Percentiles rank a stretch among this genome's conserved stretches.
phyloP scores from a whole-genome alignment of 768 basidiomycete species.

The Mycena galopus region DNA sequence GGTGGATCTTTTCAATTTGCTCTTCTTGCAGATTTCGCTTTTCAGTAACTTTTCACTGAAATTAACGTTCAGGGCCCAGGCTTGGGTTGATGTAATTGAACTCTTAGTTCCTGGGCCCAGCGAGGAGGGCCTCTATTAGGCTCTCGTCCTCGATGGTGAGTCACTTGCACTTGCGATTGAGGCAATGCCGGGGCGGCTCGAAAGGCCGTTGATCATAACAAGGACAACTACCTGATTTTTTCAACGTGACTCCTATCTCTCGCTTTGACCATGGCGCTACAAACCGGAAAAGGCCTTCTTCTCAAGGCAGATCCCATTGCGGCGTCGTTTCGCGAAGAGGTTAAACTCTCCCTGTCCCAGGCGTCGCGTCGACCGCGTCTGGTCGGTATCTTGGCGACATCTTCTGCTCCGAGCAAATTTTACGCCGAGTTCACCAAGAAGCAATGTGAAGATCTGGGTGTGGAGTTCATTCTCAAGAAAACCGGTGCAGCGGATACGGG shows the following conservation, averaged over 20 bases:
- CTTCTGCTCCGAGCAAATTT: slow-evolving; percentile 80
- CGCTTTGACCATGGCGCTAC: slow-evolving; percentile 23
- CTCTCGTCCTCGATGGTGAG: too few relatives aligned
- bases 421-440: slow-evolving; percentile 94
- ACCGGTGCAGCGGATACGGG: slow-evolving; percentile 73
- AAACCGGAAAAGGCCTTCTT: slow-evolving; percentile 75
- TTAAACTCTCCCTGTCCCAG: slow-evolving; percentile 60
- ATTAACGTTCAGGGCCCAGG: too few relatives aligned
- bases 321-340: slow-evolving; percentile 76
- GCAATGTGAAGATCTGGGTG: slow-evolving; percentile 90
- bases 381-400: slow-evolving; percentile 92
- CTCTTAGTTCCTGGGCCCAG: too few relatives aligned
- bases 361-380: slow-evolving; percentile 72
- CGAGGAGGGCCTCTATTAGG: too few relatives aligned
- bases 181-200: too few relatives aligned
- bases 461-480: slow-evolving; percentile 84
- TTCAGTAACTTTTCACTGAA: too few relatives aligned
- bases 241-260: slow-evolving; percentile 1
- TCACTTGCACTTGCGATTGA: too few relatives aligned
- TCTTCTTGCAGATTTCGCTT: too few relatives aligned
- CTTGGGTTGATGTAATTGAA: too few relatives aligned
- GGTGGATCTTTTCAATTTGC: too few relatives aligned
- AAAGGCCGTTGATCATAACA: too few relatives aligned
- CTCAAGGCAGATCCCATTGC: slow-evolving; percentile 86
- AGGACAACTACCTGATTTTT: too few relatives aligned